A percentile compares a stretch with the other conserved stretches of the same genome.
Evolutionary conservation across 1,139 yeast genomes (phyloP).

Genomic region (Suhomyces panamericanus): DNA sequence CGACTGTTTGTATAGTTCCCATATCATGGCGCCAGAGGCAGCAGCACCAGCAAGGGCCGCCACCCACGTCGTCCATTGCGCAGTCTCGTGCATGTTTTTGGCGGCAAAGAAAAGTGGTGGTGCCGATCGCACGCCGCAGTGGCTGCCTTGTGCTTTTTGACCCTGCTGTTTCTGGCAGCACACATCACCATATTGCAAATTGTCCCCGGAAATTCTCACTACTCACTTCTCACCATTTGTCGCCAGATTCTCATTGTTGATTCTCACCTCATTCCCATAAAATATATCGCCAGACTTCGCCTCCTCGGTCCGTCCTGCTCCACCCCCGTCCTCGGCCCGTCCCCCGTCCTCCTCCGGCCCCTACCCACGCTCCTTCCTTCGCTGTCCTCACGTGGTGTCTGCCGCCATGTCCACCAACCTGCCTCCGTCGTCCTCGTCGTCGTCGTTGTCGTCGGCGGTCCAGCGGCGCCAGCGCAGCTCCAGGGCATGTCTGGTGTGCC

Average conservation of each 20-base stretch:
- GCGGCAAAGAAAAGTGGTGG: no score
- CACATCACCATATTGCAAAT: no score
- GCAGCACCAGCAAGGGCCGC: no score
- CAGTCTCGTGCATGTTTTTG: no score
- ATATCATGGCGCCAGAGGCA: no score
- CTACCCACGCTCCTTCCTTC: background rate
- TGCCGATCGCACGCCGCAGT: no score
- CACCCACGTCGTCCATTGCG: no score
- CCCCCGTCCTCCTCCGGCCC: background rate
- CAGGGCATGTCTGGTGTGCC: slow-evolving; percentile 45
- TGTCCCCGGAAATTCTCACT: background rate
- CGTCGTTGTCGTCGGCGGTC: background rate
- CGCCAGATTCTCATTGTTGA: no score
- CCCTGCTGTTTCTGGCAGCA: no score
- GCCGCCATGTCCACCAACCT: background rate
- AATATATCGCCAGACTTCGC: background rate
- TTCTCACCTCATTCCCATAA: background rate
- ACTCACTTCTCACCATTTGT: no score
- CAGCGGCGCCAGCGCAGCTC: slow-evolving; percentile 38
- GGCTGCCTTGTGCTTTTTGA: no score
- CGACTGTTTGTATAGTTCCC: no score
- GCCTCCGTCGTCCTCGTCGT: background rate
- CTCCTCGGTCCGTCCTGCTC: background rate
- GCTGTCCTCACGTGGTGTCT: background rate
- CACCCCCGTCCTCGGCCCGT: background rate